Conservation (phyloP, 257 asterid species). For the Solanum megistacrolobum region DNA sequence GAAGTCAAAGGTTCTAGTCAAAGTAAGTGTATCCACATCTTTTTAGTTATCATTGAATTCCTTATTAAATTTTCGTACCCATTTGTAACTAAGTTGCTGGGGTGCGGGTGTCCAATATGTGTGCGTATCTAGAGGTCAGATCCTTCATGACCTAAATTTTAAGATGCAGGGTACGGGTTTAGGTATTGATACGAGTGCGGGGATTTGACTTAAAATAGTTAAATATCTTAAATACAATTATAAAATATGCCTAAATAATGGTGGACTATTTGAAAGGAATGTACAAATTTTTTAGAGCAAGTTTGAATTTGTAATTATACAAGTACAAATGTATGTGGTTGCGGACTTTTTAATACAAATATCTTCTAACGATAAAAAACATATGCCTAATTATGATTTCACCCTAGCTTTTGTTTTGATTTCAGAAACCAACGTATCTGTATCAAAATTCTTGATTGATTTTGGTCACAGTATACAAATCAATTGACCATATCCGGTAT, state of each 20-base stretch:
- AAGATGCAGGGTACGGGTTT: neutral
- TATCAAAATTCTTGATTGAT: neutral
- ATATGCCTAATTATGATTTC: neutral
- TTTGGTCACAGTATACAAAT: neutral
- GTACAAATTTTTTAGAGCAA: neutral
- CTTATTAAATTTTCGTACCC: neutral
- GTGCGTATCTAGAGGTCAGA: neutral
- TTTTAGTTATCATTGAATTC: neutral
- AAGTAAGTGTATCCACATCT: constrained; percentile 36
- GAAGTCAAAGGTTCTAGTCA: constrained; percentile 86
- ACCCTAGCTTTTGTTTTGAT: neutral
- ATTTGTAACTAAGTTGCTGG: neutral
- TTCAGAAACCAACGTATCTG: neutral
- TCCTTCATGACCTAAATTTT: neutral
- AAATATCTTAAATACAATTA: neutral
- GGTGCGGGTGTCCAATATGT: neutral
- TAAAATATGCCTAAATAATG: neutral
- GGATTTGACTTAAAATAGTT: neutral
- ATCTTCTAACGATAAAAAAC: neutral
- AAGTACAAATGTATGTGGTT: neutral
- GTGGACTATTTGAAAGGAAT: neutral
- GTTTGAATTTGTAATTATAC: neutral
- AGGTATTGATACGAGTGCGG: neutral
- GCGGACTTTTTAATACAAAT: neutral
- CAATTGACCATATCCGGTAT: neutral